These are phyloP conservation scores for Cryphonectria radicalis DNA, from an alignment of 2,329 filamentous ascomycete genomes.

Conservation along the genomic window DNA sequence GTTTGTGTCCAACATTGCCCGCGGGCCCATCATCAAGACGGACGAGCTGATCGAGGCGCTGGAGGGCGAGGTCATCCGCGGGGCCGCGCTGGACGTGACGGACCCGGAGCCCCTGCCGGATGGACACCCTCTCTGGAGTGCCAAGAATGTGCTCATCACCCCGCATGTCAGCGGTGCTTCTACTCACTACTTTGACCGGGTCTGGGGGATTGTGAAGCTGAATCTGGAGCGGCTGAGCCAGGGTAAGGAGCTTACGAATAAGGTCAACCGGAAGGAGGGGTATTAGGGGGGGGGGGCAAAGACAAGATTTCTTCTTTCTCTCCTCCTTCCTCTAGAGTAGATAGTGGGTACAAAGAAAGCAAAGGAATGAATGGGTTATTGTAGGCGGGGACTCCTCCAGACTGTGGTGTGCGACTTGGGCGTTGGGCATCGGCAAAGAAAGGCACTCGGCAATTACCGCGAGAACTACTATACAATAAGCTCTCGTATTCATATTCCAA, in stretches of 20 bases:
- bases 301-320: too few relatives aligned
- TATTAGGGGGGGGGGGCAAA: slow-evolving; percentile 30
- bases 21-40: slow-evolving; percentile 57
- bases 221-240: slow-evolving; percentile 46
- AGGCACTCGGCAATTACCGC: neutral
- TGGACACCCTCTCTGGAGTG: slow-evolving; percentile 70
- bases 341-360: too few relatives aligned
- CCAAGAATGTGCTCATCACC: slow-evolving; percentile 69
- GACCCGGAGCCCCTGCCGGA: slow-evolving; percentile 77
- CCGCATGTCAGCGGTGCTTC: slow-evolving; percentile 53
- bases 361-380: too few relatives aligned
- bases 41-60: slow-evolving; percentile 67
- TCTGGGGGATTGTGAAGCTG: slow-evolving; percentile 47
- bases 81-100: slow-evolving; percentile 78
- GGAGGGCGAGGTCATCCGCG: slow-evolving; percentile 49
- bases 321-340: neutral
- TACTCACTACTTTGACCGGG: slow-evolving; percentile 44
- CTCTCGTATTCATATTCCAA: neutral
- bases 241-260: slow-evolving; percentile 46
- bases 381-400: too few relatives aligned
- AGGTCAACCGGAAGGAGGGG: slow-evolving; percentile 43
- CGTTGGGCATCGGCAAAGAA: neutral
- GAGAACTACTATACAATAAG: neutral
- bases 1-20: slow-evolving; percentile 73
- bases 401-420: neutral